Base-by-base conservation (phyloP, 2,329 filamentous ascomycete genomes). In the Penicillium palitans region DNA sequence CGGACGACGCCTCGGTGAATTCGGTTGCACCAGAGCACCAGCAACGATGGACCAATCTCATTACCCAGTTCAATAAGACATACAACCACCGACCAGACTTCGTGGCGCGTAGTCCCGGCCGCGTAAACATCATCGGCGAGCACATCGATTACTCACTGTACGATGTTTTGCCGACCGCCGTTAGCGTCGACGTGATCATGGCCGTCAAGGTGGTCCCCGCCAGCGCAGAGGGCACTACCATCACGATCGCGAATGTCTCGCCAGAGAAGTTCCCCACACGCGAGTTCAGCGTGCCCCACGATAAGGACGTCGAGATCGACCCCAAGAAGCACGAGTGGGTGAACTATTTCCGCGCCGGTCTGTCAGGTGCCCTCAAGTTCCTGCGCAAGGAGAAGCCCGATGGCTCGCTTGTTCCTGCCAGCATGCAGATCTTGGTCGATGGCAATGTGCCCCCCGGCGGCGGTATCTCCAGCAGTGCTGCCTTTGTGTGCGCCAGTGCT, bases 141-240 rank as follows among this genome's bases (percentile, higher is more conserved):
- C 95, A 99, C 80, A 96, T 99, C 70, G 95, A 99, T 80, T 99
- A 99, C 80, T 96, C 91, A 15, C 85, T 99, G 21, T 99, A 98
- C 81, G 88, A 95, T 67, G 93, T 97, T 59, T 83, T 99, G 25
- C 95, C 95, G 52, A 97, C 97, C 87, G 95, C 93, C 62, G 92
- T 98, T 66, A 91, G 90, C 6, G 90, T 91, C 62, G 95, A 99
- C 76, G 89, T 92, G 57, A 84, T 99, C 59, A 84, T 99, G 70
- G 95, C 93, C 52, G 90, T 97, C 57, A 81, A 82, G 29, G 74
- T 81, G 29, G 75, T 83, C 37, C 69, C 74, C 10, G 62, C 71
- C 6, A 40, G 62, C 17, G 75, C 76, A 31, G 74, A 78, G 21
- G 82, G 83, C 49, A 80, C 83, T 1, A 88, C 87, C 64, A 83